A percentile compares a stretch with the other conserved stretches of the same genome.
phyloP scores from a whole-genome alignment of 2,329 filamentous ascomycete genomes.

The Aspergillus thermomutatus region DNA sequence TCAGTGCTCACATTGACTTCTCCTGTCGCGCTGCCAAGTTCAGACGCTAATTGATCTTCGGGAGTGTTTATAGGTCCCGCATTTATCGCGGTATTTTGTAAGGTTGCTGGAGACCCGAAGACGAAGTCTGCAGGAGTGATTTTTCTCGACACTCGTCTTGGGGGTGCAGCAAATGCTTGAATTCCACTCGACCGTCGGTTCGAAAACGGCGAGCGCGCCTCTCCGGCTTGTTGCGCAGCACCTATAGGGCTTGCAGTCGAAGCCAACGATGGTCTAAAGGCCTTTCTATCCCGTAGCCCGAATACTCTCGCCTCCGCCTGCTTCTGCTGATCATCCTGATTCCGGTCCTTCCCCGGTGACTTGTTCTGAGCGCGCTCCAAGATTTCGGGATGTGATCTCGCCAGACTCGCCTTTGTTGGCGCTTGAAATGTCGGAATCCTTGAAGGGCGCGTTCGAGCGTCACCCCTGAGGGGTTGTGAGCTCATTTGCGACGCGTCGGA shows the following conservation, averaged over 20 bases:
- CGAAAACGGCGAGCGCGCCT: slow-evolving; percentile 20
- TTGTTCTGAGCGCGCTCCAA: slow-evolving; percentile 46
- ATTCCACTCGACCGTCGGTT: slow-evolving; percentile 28
- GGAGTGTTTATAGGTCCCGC: slow-evolving; percentile 21
- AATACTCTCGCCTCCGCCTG: slow-evolving; percentile 20
- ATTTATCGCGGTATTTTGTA: slow-evolving; percentile 10
- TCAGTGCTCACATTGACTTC: slow-evolving; percentile 17
- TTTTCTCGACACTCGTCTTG: slow-evolving; percentile 32
- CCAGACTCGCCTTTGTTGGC: slow-evolving; percentile 63
- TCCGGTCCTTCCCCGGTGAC: slow-evolving; percentile 31
- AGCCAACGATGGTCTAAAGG: slow-evolving; percentile 33
- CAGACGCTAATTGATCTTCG: slow-evolving; percentile 31
- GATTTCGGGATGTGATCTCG: slow-evolving; percentile 59
- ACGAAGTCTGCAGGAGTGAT: slow-evolving; percentile 28
- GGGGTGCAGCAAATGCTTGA: slow-evolving; percentile 35
- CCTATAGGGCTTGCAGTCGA: slow-evolving; percentile 25
- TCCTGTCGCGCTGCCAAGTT: slow-evolving; percentile 29
- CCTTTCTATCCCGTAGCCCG: slow-evolving; percentile 36
- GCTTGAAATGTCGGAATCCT: slow-evolving; percentile 59
- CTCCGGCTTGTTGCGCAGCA: slow-evolving; percentile 7
- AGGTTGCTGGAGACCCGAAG: slow-evolving; percentile 25
- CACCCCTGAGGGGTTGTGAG: slow-evolving; percentile 13
- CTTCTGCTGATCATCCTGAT: slow-evolving; percentile 10
- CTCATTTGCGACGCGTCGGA: slow-evolving; percentile 42
- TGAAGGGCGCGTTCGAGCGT: slow-evolving; percentile 24